Conservation (phyloP, 495 filamentous ascomycete genomes). For the Lentithecium fluviatile region DNA sequence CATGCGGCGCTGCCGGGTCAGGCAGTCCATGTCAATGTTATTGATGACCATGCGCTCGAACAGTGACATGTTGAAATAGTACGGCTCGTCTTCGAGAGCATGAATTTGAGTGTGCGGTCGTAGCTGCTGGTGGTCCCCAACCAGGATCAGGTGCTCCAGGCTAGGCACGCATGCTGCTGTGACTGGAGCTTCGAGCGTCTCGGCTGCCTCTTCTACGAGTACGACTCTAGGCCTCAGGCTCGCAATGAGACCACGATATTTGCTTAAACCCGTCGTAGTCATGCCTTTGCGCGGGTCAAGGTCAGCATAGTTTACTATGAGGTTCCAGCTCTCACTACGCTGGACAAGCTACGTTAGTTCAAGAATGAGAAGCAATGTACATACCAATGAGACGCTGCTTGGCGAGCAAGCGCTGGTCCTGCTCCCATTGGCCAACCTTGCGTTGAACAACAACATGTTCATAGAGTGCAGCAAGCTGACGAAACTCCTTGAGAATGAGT, state of each 20-base stretch:
- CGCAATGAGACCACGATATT: conserved; percentile 74
- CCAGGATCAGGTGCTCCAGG: conserved; percentile 70
- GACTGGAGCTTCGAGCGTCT: conserved; percentile 67
- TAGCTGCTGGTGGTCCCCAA: conserved; percentile 76
- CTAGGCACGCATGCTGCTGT: conserved; percentile 64
- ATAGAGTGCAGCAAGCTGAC: conserved; percentile 48
- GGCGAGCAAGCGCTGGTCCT: conserved; percentile 51
- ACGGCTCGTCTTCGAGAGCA: conserved; percentile 57
- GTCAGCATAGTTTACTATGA: no score
- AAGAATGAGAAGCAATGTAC: no score
- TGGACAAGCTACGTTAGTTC: no score
- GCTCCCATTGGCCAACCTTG: conserved; percentile 58
- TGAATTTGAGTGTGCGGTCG: conserved; percentile 59
- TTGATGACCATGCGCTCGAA: conserved; percentile 78
- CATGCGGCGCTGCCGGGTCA: conserved; percentile 69
- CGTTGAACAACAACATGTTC: conserved; percentile 43
- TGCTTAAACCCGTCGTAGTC: conserved; percentile 84
- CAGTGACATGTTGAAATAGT: conserved; percentile 65
- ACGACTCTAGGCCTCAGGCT: conserved; percentile 65
- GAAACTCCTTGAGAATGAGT: conserved; percentile 48
- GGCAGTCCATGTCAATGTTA: conserved; percentile 58
- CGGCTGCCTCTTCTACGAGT: conserved; percentile 75
- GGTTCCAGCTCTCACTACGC: no score
- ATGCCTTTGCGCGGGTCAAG: conserved; percentile 43
- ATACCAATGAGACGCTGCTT: conserved; percentile 57